Evolutionary conservation across 352 stramenopile genomes (phyloP).

Genomic region (Phytophthora syringae): DNA sequence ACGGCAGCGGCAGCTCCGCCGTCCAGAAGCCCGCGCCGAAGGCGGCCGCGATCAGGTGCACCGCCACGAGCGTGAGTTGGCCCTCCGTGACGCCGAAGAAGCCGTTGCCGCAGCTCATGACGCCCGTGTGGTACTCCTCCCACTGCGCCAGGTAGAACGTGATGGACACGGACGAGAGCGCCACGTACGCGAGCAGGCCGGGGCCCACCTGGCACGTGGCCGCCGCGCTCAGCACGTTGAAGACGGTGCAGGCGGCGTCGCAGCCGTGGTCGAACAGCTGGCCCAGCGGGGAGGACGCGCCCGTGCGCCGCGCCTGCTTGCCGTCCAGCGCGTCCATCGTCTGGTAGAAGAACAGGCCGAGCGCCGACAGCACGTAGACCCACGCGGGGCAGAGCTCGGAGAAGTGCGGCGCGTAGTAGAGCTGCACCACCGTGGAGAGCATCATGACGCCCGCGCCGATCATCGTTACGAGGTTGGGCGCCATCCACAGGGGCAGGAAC

Average conservation of each 20-base stretch:
- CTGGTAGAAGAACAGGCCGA: constrained; percentile 94
- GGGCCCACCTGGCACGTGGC: constrained; percentile 66
- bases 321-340: constrained; percentile 99
- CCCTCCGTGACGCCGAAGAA: constrained; percentile 87
- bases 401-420: constrained; percentile 77
- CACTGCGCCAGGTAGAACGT: constrained; percentile 89
- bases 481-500: constrained; percentile 89
- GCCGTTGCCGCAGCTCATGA: constrained; percentile 90
- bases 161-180: constrained; percentile 80
- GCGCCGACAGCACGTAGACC: constrained; percentile 77
- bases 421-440: constrained; percentile 79
- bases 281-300: constrained; percentile 94
- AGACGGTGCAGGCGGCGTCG: constrained; percentile 82
- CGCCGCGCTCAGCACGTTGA: constrained; percentile 82
- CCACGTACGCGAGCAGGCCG: constrained; percentile 52
- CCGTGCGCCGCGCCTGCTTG: constrained; percentile 97
- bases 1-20: constrained; percentile 36
- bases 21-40: constrained; percentile 71
- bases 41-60: constrained; percentile 63
- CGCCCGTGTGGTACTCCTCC: constrained; percentile 91
- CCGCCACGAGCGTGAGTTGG: constrained; percentile 76
- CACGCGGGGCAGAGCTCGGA: constrained; percentile 66
- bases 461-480: constrained; percentile 92
- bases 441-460: constrained; percentile 83
- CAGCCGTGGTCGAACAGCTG: constrained; percentile 99